Base-by-base conservation (phyloP, 78 protist genomes). In the Dictyostelium brefeldianum region DNA sequence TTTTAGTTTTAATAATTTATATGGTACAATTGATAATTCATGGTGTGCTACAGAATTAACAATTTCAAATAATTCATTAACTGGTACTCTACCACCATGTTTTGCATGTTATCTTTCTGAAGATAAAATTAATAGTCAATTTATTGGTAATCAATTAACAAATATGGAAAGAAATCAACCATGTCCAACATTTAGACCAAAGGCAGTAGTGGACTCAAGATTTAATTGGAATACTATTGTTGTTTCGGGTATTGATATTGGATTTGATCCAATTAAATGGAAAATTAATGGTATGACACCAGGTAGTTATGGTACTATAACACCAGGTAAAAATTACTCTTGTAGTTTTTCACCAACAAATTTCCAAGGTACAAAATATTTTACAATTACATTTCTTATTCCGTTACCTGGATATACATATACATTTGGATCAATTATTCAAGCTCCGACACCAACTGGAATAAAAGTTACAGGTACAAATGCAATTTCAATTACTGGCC, bases 391-490 rank as follows among this genome's bases (percentile, higher is more conserved):
- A 62, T 22, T 62, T 62, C 22, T 11, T 11, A 62, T 11, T 25
- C 70, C 70, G 8, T 4, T 12, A 18, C 70, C 70, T 25, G 5
- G 43, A 62, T 29, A 25, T 62, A 62, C 70, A 0, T 62, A 62
- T 25, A 62, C 70, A 0, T 62, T 62, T 11, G 43, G 31, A 3
- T 5, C 70, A 25, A 62, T 62, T 0, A 20, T 36, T 25, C 70
- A 62, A 25, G 41, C 70, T 22, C 70, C 70, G 22, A 62, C 70
- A n/a, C 70, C 70, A 62, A 62, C 70, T 25, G 14, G 70, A 10
- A 31, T 62, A 25, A 62, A 62, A 25, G 70, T 62, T 25, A 62
- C 27, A 4, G 43, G 43, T 36, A 62, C 22, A 25, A 17, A 62
- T 25, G 31, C n/a, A 62, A 25, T 62, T 4, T 11, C 36, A 62